These are phyloP conservation scores for Fragaria ananassa DNA, from an alignment of 306 rosid genomes.

Conservation along the genomic window DNA sequence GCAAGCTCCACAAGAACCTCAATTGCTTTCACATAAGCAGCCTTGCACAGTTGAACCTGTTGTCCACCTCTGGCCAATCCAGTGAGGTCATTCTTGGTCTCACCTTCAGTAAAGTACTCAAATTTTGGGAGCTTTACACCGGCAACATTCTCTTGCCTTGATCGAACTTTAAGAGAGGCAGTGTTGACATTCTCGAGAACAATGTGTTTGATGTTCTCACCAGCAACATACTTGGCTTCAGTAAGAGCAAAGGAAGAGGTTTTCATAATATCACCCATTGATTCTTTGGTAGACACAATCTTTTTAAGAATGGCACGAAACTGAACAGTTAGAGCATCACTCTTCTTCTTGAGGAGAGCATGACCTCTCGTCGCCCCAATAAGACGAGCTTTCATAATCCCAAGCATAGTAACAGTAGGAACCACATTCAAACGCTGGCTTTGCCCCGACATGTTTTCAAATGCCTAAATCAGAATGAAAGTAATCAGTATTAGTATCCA, in stretches of 20 bases:
- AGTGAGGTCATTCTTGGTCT: slow-evolving; percentile 83
- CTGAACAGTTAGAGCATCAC: slow-evolving; percentile 89
- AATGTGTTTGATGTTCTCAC: slow-evolving; percentile 79
- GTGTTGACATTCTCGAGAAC: slow-evolving; percentile 82
- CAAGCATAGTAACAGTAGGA: slow-evolving; percentile 94
- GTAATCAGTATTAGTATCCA: not conserved
- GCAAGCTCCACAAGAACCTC: slow-evolving; percentile 98
- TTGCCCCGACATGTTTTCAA: slow-evolving; percentile 74
- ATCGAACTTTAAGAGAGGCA: slow-evolving; percentile 79
- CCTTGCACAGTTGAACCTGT: slow-evolving; percentile 87
- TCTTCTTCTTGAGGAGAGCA: slow-evolving; percentile 95
- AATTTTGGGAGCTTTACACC: slow-evolving; percentile 94
- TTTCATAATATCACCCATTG: slow-evolving; percentile 95
- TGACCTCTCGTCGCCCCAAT: slow-evolving; percentile 91
- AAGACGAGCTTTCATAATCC: slow-evolving; percentile 76
- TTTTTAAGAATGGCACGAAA: slow-evolving; percentile 82
- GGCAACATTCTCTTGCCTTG: slow-evolving; percentile 79
- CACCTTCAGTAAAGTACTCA: slow-evolving; percentile 62
- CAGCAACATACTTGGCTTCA: slow-evolving; percentile 91
- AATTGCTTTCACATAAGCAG: slow-evolving; percentile 76
- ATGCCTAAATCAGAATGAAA: slow-evolving; percentile 32
- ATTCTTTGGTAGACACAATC: slow-evolving; percentile 86
- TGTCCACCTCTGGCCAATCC: slow-evolving; percentile 96
- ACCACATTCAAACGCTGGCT: slow-evolving; percentile 87
- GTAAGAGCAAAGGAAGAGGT: slow-evolving; percentile 78